Evolutionary conservation across 768 basidiomycete genomes (phyloP).

Genomic region (Kwoniella bestiolae): DNA sequence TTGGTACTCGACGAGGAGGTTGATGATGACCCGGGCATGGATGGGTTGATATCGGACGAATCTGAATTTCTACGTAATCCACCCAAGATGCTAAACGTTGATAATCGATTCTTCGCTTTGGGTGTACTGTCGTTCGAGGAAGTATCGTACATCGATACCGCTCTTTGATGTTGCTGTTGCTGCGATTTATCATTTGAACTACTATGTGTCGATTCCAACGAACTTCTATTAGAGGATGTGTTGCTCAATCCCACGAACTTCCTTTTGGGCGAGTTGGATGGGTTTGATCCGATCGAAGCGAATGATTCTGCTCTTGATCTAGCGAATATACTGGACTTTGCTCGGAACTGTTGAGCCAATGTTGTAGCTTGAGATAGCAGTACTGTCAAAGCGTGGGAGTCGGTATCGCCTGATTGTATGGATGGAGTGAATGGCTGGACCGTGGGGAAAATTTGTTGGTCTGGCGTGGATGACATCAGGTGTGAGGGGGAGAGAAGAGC

Average conservation of each 20-base stretch:
- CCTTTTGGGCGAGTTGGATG: conserved; percentile 6
- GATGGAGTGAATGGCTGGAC: conserved; percentile 29
- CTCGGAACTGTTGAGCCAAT: conserved; percentile 20
- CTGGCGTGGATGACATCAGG: conserved; percentile 3
- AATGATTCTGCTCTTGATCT: conserved; percentile 12
- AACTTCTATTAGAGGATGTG: background rate
- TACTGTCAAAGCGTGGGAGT: conserved; percentile 23
- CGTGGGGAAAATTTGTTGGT: conserved; percentile 28
- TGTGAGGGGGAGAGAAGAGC: conserved; percentile 29
- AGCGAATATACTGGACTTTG: background rate
- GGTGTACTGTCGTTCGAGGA: conserved; percentile 6
- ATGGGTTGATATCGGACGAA: background rate
- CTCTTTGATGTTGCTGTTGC: background rate
- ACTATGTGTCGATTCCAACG: conserved; percentile 13
- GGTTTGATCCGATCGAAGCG: conserved; percentile 12
- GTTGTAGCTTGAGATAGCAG: conserved; percentile 30
- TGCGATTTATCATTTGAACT: background rate
- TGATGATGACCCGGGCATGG: background rate
- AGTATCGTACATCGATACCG: background rate
- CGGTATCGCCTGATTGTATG: background rate
- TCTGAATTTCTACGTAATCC: conserved; percentile 13
- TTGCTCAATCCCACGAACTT: background rate
- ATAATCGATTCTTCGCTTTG: conserved; percentile 8
- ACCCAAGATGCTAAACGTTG: conserved; percentile 25
- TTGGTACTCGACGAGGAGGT: background rate